Evolutionary conservation across 306 rosid species (phyloP), one percentile per base, ranked within the genome.

Genomic region (Vigna reflexopilosa): DNA sequence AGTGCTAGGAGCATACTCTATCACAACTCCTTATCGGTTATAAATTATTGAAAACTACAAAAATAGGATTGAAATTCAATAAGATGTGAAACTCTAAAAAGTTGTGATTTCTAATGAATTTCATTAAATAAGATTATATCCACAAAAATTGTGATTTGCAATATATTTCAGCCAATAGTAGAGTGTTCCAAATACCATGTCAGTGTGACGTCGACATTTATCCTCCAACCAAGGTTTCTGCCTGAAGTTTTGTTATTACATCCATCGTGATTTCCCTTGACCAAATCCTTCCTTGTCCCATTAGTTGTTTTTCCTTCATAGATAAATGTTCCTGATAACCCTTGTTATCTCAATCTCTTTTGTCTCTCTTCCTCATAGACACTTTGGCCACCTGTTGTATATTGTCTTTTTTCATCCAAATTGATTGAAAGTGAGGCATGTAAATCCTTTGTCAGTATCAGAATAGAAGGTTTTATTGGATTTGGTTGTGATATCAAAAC

Each of bases 361-460:
- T 32, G 16, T 57, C 64, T 22, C 36, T 22, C 19, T 19, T 54
- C 64, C n/a, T 57, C 22, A 7, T 10, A 24, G 4, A 57, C n/a
- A 57, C 64, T 22, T 56, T 16, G 63, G 34, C 24, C 63, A 11
- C 7, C 16, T 56, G 34, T 56, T 30, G 34, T 56, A 6, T 20
- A 55, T 55, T 3, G 54, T 44, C 59, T 81, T 44, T 40, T 64
- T 38, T 52, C 62, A 16, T 51, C 51, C 76, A 75, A 81, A n/a
- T 67, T 72, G 5, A 57, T 67, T 19, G 16, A 9, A 64, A 58
- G 38, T 58, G 51, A 15, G 76, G 70, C 11, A 20, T 54, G 66
- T 19, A 36, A 38, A 20, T 48, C 15, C 49, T 42, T 77, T 47
- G 48, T 30, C 73, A 56, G 58, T 49, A 49, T 26, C 20, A 13